Evolutionary conservation across 257 asterid genomes (phyloP), one percentile per base, ranked within the genome.

Genomic region (Gentiana straminea): DNA sequence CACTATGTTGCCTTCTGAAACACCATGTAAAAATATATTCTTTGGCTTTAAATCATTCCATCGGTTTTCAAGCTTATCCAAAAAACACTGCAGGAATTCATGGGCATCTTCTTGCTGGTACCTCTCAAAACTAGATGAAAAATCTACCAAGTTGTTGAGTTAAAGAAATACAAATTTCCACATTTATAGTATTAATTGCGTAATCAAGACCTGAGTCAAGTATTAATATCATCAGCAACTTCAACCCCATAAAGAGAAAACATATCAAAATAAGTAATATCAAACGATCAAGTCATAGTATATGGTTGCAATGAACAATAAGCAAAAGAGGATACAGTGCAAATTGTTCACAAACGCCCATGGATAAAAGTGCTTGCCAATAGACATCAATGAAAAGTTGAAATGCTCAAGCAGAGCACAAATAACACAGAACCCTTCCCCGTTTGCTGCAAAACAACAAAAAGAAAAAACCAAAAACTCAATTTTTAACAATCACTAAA

Each of bases 91-190:
- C n/a, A 90, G 80, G 66, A 86, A 90, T 54, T 90, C 95, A 61
- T 86, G 92, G 57, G 96, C 94, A 71, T 90, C 98, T 70, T 86
- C 96, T 64, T 86, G 96, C 73, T 77, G 89, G 52, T n/a, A 81
- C 49, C 75, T 75, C 53, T 54, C 60, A 59, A 90, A 90, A 60
- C 68, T 39, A 34, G 94, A 79, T 1, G 87, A 90, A 62, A 90
- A 75, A 60, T 86, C 94, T 90, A 70, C 58, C 13, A 24, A 66
- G 72, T 75, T 78, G 59, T 35, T 48, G 43, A 55, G 58, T 82
- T 82, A 65, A 81, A 81, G 89, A 60, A 76, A 15, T 49, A 60
- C 79, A 78, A 51, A 32, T 41, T 41, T 41, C 46, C 46, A 3
- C 0, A 41, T 41, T 41, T 5, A 41, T 5, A 5, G 10, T 41